These are phyloP conservation scores for Schwanniomyces etchellsii DNA, from an alignment of 1,139 yeast species.

Conservation along the genomic window DNA sequence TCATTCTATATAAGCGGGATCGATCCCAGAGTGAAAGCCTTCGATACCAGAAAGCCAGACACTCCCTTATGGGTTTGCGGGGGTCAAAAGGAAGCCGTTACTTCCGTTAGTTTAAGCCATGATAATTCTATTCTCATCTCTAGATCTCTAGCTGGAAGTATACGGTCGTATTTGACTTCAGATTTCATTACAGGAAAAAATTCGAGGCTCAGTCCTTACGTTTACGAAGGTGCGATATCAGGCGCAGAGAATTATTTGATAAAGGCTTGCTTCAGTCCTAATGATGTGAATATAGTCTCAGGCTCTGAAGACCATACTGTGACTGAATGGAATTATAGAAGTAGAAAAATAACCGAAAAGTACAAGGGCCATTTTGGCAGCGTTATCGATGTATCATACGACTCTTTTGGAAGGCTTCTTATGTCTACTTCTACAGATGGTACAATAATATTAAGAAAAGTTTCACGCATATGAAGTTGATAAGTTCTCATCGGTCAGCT, in stretches of 20 bases:
- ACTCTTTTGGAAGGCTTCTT: slow-evolving; percentile 31
- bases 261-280: slow-evolving; percentile 41
- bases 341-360: slow-evolving; percentile 43
- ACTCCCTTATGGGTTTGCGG: slow-evolving; percentile 41
- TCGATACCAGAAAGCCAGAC: slow-evolving; percentile 42
- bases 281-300: slow-evolving; percentile 35
- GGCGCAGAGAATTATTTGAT: slow-evolving; percentile 50
- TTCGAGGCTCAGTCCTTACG: slow-evolving; percentile 35
- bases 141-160: slow-evolving; percentile 51
- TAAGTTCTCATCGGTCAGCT: not conserved
- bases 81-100: slow-evolving; percentile 46
- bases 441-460: slow-evolving; percentile 37
- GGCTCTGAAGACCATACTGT: slow-evolving; percentile 62
- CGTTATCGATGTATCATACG: slow-evolving; percentile 54
- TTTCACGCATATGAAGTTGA: slow-evolving; percentile 7
- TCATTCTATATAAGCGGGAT: slow-evolving; percentile 58
- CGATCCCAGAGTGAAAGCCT: slow-evolving; percentile 56
- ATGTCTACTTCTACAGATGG: slow-evolving; percentile 49
- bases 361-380: slow-evolving; percentile 57
- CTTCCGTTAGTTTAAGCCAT: slow-evolving; percentile 46
- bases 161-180: slow-evolving; percentile 53
- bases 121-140: slow-evolving; percentile 49
- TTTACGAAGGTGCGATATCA: slow-evolving; percentile 56
- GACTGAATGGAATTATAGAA: slow-evolving; percentile 56
- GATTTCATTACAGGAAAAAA: slow-evolving; percentile 30